These are phyloP conservation scores for Leccinum fibrillosum DNA, from an alignment of 768 basidiomycete species.

Conservation along the genomic window DNA sequence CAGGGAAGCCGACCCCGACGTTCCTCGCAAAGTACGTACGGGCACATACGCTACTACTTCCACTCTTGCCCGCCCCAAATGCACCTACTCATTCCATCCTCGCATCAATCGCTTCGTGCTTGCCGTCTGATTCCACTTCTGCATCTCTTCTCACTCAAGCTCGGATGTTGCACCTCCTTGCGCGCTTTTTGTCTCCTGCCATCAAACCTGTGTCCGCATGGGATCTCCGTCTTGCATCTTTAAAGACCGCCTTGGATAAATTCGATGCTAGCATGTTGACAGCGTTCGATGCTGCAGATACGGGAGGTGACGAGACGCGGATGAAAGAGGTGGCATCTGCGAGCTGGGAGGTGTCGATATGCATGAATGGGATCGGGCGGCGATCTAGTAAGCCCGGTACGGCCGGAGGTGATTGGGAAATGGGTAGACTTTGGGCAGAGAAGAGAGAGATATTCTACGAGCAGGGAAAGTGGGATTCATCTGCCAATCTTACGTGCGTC, in stretches of 20 bases:
- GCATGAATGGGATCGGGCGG: conserved; percentile 33
- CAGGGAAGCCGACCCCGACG: conserved; percentile 24
- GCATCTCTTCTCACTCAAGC: conserved; percentile 54
- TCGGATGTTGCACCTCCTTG: conserved; percentile 66
- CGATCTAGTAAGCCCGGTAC: conserved; percentile 2
- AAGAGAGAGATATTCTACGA: conserved; percentile 94
- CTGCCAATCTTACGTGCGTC: conserved; percentile 77
- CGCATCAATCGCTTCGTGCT: conserved; percentile 42
- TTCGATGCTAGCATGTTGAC: conserved; percentile 86
- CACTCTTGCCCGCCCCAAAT: conserved; percentile 54
- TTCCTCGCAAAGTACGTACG: conserved; percentile 62
- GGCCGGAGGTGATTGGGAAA: conserved; percentile 66
- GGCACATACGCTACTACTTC: conserved; percentile 60
- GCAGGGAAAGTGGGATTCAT: conserved; percentile 70
- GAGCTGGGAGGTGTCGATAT: conserved; percentile 80
- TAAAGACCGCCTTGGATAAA: conserved; percentile 78
- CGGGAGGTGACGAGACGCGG: conserved; percentile 59
- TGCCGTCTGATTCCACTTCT: conserved; percentile 35
- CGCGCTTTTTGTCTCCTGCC: conserved; percentile 65
- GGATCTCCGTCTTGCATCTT: conserved; percentile 55
- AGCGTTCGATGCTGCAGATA: conserved; percentile 86
- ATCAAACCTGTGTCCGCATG: conserved; percentile 73
- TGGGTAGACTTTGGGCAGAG: conserved; percentile 94
- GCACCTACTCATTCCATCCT: conserved; percentile 68
- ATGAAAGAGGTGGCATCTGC: conserved; percentile 84